These are phyloP conservation scores for Gymnopus androsaceus DNA, from an alignment of 1,284 basidiomycete genomes.

Conservation along the genomic window DNA sequence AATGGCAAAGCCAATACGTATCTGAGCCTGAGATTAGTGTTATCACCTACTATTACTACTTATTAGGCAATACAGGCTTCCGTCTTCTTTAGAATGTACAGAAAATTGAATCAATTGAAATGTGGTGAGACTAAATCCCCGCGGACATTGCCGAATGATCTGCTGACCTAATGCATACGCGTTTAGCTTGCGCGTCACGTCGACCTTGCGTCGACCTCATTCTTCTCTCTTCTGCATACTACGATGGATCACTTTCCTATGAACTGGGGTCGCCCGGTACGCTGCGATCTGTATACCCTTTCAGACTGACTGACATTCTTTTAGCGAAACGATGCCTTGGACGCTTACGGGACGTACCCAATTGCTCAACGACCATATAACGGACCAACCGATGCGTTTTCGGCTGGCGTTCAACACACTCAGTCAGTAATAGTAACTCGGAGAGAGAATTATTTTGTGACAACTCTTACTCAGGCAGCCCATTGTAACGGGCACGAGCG, in stretches of 20 bases:
- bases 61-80: too few relatives aligned
- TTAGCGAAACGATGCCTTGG: constrained; percentile 72
- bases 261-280: constrained; percentile 78
- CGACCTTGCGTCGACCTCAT: neutral
- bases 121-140: too few relatives aligned
- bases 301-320: neutral
- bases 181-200: constrained; percentile 9
- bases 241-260: constrained; percentile 79
- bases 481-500: constrained; percentile 95
- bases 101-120: too few relatives aligned
- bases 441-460: neutral
- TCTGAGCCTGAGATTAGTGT: too few relatives aligned
- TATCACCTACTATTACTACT: too few relatives aligned
- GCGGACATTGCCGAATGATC: neutral
- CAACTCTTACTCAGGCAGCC: constrained; percentile 67
- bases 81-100: too few relatives aligned
- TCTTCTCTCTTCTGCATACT: neutral
- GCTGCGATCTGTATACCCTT: constrained; percentile 26
- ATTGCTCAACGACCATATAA: constrained; percentile 61
- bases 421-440: constrained; percentile 51
- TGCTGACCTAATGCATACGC: constrained; percentile 12
- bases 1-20: too few relatives aligned
- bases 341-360: constrained; percentile 75
- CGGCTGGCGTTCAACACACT: constrained; percentile 70
- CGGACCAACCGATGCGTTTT: constrained; percentile 55